These are phyloP conservation scores for Aspergillus hortae DNA, from an alignment of 2,329 filamentous ascomycete genomes.

Conservation along the genomic window DNA sequence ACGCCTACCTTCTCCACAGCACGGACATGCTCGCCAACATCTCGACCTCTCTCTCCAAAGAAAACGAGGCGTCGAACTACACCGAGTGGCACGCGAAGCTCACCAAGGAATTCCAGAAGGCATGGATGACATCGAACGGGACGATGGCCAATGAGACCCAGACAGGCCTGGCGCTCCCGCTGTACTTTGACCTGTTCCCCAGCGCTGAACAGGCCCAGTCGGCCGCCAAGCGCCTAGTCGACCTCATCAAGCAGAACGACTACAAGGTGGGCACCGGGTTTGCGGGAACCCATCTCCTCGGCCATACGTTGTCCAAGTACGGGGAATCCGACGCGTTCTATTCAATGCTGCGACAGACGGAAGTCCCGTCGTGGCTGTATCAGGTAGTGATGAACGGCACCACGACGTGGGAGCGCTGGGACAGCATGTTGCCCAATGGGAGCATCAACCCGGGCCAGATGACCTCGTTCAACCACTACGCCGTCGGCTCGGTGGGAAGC, in stretches of 20 bases:
- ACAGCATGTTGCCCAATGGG: constrained; percentile 35
- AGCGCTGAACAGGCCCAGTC: neutral
- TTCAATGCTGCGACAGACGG: constrained; percentile 9
- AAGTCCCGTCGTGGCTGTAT: constrained; percentile 30
- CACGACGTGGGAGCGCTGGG: constrained; percentile 43
- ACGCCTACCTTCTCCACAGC: constrained; percentile 34
- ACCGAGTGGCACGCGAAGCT: constrained; percentile 9
- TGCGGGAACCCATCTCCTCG: constrained; percentile 22
- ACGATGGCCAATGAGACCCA: constrained; percentile 26
- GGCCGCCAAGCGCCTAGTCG: neutral
- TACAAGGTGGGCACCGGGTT: constrained; percentile 32
- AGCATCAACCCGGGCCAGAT: constrained; percentile 36
- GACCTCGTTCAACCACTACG: constrained; percentile 43
- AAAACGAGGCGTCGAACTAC: constrained; percentile 12
- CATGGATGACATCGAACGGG: constrained; percentile 23
- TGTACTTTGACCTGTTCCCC: constrained; percentile 24
- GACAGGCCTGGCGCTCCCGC: constrained; percentile 26
- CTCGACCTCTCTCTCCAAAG: constrained; percentile 10
- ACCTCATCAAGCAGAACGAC: constrained; percentile 10
- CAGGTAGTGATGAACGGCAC: constrained; percentile 38
- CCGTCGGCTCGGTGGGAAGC: constrained; percentile 35
- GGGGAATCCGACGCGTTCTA: constrained; percentile 8
- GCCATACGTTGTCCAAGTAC: constrained; percentile 20
- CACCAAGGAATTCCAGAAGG: constrained; percentile 22
- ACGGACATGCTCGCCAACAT: constrained; percentile 27